Conservation (phyloP, 2,329 filamentous ascomycete genomes). For the Trichoderma oligosporum region DNA sequence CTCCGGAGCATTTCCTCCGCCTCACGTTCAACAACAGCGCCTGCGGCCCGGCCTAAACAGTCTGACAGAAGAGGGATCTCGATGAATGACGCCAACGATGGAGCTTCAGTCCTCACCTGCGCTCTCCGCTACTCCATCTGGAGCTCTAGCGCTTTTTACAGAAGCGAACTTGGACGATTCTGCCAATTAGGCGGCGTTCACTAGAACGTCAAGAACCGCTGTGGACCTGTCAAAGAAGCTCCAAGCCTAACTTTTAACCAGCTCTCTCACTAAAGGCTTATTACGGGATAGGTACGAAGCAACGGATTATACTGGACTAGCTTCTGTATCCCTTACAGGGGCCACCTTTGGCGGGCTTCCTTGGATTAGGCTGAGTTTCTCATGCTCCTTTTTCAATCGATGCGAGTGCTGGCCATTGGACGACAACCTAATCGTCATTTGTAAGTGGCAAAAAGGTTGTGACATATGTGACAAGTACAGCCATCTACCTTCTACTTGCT, state of each 20-base stretch:
- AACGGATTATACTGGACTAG: too few species aligned
- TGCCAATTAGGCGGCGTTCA: background rate
- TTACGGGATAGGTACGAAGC: too few species aligned
- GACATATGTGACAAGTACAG: background rate
- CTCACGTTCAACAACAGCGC: background rate
- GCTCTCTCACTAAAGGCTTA: background rate
- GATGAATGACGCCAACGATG: slow-evolving; percentile 7
- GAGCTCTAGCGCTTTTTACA: background rate
- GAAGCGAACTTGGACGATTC: background rate
- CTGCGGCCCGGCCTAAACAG: background rate
- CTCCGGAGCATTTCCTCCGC: slow-evolving; percentile 6
- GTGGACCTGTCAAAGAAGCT: background rate
- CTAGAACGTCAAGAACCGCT: background rate
- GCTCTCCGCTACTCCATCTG: background rate
- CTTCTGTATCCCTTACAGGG: background rate
- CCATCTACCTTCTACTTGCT: background rate
- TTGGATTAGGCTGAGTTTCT: background rate
- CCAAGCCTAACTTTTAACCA: background rate
- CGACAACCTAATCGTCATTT: background rate
- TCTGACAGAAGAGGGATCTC: background rate
- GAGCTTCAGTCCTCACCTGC: background rate
- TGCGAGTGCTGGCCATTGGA: background rate
- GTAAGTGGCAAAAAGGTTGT: background rate
- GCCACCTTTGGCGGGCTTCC: background rate
- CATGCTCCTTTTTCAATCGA: background rate